Conservation (phyloP, 768 basidiomycete species). For the Gloeopeniophorella convolvens region DNA sequence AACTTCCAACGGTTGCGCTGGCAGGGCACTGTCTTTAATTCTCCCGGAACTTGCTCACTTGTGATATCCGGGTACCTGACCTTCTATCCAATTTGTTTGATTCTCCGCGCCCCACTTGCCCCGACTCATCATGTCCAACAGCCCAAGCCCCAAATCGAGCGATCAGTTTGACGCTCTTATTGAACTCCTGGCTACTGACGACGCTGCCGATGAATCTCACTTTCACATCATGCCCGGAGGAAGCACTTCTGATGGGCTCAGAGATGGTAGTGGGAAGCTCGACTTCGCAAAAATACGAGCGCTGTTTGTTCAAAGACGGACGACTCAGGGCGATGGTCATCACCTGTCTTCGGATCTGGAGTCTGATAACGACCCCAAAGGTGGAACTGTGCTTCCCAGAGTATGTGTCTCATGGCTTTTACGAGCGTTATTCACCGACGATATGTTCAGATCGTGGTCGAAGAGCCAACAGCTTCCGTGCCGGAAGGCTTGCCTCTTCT, state of each 20-base stretch:
- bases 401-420: background rate
- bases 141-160: background rate
- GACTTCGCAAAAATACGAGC: constrained; percentile 20
- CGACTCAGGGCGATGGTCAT: background rate
- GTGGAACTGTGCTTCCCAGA: background rate
- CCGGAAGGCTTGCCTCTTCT: background rate
- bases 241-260: constrained; percentile 3
- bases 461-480: constrained; percentile 10
- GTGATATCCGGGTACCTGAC: too few species aligned
- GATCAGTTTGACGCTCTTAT: constrained; percentile 20
- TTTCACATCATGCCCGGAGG: constrained; percentile 9
- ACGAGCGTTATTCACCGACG: too few species aligned
- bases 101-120: background rate
- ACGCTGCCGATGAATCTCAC: constrained; percentile 11
- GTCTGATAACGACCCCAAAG: background rate
- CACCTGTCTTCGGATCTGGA: background rate
- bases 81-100: background rate
- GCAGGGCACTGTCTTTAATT: too few species aligned
- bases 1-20: too few species aligned
- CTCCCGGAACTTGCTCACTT: too few species aligned
- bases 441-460: constrained; percentile 14
- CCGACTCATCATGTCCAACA: constrained; percentile 1
- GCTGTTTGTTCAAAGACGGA: constrained; percentile 12
- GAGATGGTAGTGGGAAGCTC: constrained; percentile 17
- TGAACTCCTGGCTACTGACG: constrained; percentile 20